phyloP scores from a whole-genome alignment of 1,284 basidiomycete genomes.

The Ustilago loliicola region DNA sequence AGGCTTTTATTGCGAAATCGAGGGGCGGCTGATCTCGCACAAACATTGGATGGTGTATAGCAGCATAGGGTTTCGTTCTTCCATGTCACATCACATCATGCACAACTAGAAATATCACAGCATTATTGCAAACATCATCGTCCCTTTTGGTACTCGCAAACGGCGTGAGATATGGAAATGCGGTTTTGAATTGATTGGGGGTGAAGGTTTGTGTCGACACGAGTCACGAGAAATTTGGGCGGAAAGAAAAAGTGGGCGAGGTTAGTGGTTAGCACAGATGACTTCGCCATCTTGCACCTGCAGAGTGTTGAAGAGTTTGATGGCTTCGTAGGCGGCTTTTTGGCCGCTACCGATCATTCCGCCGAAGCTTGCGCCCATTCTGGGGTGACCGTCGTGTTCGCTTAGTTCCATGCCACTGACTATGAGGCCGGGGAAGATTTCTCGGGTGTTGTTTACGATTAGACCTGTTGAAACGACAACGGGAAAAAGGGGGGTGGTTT shows the following conservation, averaged over 20 bases:
- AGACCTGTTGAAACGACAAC: too few relatives aligned
- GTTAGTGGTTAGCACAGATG: constrained; percentile 41
- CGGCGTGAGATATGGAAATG: background rate
- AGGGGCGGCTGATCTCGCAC: constrained; percentile 33
- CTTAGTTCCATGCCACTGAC: constrained; percentile 83
- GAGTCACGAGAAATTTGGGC: background rate
- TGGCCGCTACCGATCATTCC: constrained; percentile 85
- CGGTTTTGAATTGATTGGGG: background rate
- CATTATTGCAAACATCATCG: background rate
- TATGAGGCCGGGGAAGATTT: constrained; percentile 83
- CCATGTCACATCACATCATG: background rate
- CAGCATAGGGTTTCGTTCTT: background rate
- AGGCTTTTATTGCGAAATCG: constrained; percentile 53
- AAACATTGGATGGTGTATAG: too few relatives aligned
- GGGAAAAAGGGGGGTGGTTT: too few relatives aligned
- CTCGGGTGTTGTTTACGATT: constrained; percentile 77
- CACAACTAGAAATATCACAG: constrained; percentile 6
- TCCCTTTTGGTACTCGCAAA: background rate
- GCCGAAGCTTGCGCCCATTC: constrained; percentile 77
- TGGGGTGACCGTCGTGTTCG: constrained; percentile 82
- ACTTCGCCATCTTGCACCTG: constrained; percentile 79
- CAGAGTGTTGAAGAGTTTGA: constrained; percentile 76
- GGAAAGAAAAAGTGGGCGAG: background rate
- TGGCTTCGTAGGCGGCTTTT: constrained; percentile 82
- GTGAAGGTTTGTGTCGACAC: background rate